Percentiles rank a stretch among this genome's conserved stretches.
These are phyloP conservation scores for Apiotrichum porosum DNA, from an alignment of 1,284 basidiomycete species.

Conservation along the genomic window DNA sequence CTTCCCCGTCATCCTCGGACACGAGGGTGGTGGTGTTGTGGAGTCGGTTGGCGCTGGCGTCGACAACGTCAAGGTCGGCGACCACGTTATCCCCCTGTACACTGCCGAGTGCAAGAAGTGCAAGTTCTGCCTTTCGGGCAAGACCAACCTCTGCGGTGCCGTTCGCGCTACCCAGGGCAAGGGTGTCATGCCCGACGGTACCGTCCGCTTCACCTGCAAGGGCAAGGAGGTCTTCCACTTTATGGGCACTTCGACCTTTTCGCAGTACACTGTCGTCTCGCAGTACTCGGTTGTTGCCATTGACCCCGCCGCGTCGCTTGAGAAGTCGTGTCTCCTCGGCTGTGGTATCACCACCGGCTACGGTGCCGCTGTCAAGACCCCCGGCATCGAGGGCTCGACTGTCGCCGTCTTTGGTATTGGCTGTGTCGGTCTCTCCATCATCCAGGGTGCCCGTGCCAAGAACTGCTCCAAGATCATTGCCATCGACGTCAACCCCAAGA, in stretches of 20 bases:
- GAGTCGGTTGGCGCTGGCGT: slow-evolving; percentile 94
- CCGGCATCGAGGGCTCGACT: slow-evolving; percentile 62
- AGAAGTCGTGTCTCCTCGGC: slow-evolving; percentile 90
- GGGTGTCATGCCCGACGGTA: slow-evolving; percentile 92
- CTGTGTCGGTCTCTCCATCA: slow-evolving; percentile 89
- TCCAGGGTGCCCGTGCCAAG: slow-evolving; percentile 73
- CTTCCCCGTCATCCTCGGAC: slow-evolving; percentile 92
- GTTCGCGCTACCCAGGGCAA: slow-evolving; percentile 93
- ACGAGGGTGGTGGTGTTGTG: slow-evolving; percentile 63
- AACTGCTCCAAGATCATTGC: slow-evolving; percentile 86
- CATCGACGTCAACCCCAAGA: slow-evolving; percentile 80
- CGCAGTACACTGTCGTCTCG: slow-evolving; percentile 97
- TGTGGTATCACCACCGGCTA: slow-evolving; percentile 95
- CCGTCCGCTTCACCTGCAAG: slow-evolving; percentile 84
- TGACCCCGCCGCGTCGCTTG: slow-evolving; percentile 76
- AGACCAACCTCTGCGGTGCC: slow-evolving; percentile 91
- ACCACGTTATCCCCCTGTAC: slow-evolving; percentile 91
- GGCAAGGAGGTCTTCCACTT: slow-evolving; percentile 89
- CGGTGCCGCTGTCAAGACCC: slow-evolving; percentile 54
- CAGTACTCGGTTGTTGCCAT: slow-evolving; percentile 95
- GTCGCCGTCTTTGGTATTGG: slow-evolving; percentile 96
- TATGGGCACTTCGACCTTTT: slow-evolving; percentile 98
- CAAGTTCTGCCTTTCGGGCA: slow-evolving; percentile 98
- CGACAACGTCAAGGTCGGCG: slow-evolving; percentile 74
- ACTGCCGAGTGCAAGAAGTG: slow-evolving; percentile 95